A percentile compares a stretch with the other conserved stretches of the same genome.
phyloP scores from a whole-genome alignment of 2,329 filamentous ascomycete species.

The Tolypocladium album region DNA sequence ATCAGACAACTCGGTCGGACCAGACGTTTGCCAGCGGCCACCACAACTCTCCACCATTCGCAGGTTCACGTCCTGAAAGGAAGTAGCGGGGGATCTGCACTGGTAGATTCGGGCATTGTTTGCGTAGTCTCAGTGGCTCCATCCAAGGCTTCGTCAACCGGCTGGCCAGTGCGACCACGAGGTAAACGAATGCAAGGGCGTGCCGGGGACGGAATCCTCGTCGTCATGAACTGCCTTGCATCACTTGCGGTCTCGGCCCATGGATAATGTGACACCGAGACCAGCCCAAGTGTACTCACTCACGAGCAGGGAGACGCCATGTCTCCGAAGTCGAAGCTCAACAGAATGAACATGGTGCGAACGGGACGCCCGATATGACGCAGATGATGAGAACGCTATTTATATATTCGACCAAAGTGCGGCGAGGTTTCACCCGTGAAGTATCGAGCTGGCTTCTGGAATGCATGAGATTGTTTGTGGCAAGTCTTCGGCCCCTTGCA shows the following conservation, averaged over 20 bases:
- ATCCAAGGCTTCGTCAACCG: background rate
- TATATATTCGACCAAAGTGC: background rate
- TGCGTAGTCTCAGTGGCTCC: background rate
- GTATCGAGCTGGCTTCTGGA: background rate
- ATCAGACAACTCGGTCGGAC: background rate
- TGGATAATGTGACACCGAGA: background rate
- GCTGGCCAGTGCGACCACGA: background rate
- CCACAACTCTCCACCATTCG: background rate
- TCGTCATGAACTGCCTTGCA: background rate
- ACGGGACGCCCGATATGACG: background rate
- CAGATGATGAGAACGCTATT: background rate
- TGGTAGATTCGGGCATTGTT: background rate
- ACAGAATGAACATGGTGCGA: background rate
- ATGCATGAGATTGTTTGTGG: background rate
- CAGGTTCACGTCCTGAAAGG: background rate
- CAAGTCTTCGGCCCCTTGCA: background rate
- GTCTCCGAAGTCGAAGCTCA: background rate
- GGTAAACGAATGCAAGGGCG: background rate
- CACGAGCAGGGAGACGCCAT: background rate
- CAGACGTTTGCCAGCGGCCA: background rate
- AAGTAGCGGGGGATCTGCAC: background rate
- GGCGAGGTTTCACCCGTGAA: background rate
- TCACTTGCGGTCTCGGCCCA: background rate
- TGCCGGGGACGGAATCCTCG: background rate
- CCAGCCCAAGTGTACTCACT: background rate